phyloP scores from a whole-genome alignment of 805 yeast species.

The Myxozyma monticola region DNA sequence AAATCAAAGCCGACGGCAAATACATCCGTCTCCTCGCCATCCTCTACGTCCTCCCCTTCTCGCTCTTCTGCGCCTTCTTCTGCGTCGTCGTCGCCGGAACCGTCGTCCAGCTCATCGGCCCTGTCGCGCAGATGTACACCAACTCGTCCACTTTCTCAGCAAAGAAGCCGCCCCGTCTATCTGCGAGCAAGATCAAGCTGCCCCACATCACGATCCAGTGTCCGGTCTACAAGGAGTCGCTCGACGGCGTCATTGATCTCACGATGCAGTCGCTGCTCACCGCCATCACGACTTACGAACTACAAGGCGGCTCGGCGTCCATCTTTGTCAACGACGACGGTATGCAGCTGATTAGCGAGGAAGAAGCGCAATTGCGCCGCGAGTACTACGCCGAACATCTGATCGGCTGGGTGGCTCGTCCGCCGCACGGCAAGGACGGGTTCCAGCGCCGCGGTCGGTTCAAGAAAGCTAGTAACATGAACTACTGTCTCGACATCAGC shows the following conservation, averaged over 20 bases:
- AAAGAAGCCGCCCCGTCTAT: constrained; percentile 13
- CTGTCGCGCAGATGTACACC: constrained; percentile 15
- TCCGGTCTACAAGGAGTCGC: constrained; percentile 25
- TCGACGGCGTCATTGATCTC: constrained; percentile 25
- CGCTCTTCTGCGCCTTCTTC: constrained; percentile 20
- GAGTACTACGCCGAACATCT: constrained; percentile 19
- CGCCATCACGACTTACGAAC: constrained; percentile 26
- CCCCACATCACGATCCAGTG: constrained; percentile 27
- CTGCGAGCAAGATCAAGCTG: constrained; percentile 13
- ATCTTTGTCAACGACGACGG: constrained; percentile 29
- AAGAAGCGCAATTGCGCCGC: constrained; percentile 15
- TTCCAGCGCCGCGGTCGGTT: constrained; percentile 25
- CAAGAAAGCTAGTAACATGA: constrained; percentile 28
- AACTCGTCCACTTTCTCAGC: constrained; percentile 21
- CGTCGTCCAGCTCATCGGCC: constrained; percentile 15
- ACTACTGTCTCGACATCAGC: constrained; percentile 22
- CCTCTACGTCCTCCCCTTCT: constrained; percentile 13
- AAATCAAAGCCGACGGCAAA: constrained; percentile 19
- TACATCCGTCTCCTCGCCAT: constrained; percentile 7
- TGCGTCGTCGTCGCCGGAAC: constrained; percentile 18
- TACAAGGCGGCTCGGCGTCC: constrained; percentile 25
- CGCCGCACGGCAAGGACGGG: constrained; percentile 25
- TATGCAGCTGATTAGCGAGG: constrained; percentile 20
- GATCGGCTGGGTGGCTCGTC: constrained; percentile 27
- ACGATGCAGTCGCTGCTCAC: constrained; percentile 22